Percentiles rank a stretch among this genome's conserved stretches.
Conservation (phyloP, 1,284 basidiomycete genomes). For the Stereum hirsutum region DNA sequence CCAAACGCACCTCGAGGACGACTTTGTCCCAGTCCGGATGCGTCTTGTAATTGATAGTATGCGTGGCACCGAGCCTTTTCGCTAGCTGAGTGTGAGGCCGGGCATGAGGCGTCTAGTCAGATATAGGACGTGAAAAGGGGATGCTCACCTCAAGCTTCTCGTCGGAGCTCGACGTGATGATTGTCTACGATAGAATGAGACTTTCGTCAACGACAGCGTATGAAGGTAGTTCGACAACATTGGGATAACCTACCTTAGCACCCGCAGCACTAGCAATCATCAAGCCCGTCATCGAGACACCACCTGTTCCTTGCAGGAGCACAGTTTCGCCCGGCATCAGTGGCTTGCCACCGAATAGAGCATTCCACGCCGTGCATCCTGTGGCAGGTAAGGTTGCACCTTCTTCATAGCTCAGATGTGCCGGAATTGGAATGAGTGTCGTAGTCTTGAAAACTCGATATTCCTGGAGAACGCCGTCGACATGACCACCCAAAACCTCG, state of each 20-base stretch:
- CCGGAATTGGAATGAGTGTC: conserved; percentile 22
- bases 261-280: conserved; percentile 23
- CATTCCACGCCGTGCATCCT: conserved; percentile 7
- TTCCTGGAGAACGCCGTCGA: conserved; percentile 24
- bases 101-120: conserved; percentile 45
- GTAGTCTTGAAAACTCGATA: conserved; percentile 33
- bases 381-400: conserved; percentile 31
- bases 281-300: conserved; percentile 16
- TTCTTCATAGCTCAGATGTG: conserved; percentile 40
- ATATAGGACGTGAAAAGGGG: conserved; percentile 22
- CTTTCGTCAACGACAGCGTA: not conserved
- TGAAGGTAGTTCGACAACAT: not conserved
- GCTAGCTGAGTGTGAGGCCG: conserved; percentile 22
- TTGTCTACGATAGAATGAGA: too few species aligned
- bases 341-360: conserved; percentile 4
- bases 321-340: conserved; percentile 7
- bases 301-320: conserved; percentile 7
- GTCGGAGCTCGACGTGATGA: conserved; percentile 34
- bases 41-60: conserved; percentile 27
- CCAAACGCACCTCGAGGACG: conserved; percentile 19
- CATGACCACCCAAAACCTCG: conserved; percentile 5
- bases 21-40: conserved; percentile 20
- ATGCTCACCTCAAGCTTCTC: conserved; percentile 23
- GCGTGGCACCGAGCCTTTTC: conserved; percentile 24
- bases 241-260: conserved; percentile 27